Base-by-base conservation (phyloP, 805 yeast species). In the Ogataea paradorogensis region DNA sequence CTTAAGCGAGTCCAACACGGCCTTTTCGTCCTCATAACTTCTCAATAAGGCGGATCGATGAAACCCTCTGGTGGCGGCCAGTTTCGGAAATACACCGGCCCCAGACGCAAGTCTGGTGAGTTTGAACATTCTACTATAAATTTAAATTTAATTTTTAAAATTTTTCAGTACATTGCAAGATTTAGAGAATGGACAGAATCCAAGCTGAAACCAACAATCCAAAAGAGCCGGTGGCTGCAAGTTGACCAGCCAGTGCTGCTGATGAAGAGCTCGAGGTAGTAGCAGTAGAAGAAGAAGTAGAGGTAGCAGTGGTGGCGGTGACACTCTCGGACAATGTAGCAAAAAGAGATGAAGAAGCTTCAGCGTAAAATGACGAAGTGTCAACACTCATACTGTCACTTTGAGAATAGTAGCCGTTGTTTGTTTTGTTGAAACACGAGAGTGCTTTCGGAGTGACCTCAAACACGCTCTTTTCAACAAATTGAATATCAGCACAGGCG, bases 1-100 rank as follows among this genome's bases (percentile, higher is more conserved):
- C 45, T 73, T 68, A 48, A 84, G 70, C 49, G 74, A 73, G 59
- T 83, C 89, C 38, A 85, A 69, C 29, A 78, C 61, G 27, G 71
- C 81, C 59, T 82, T 82, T 56, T 85, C 95, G 50, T 84, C 89
- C 48, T 81, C 90, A 52, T 83, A 84, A 14, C 78, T 68, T 29
- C 55, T 61, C 10, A 46, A 33, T 3, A 45, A 30, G 1, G 46
- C 30, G 4, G 71, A 46, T n/a, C 51, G 47, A 33, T 67, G 71
- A 52, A 70, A 62, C 10, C 39, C 38, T 43, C 73, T 55, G 33
- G 25, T 15, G 10, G 15, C 16, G n/a, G 39, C 33, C 28, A 14
- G 11, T 15, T 25, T n/a, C 13, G 30, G 14, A 13, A 38, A 26
- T 7, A 15, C 42, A 15, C 36, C 32, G 18, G 27, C 25, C 14